Percentiles rank a stretch among this genome's conserved stretches.
Evolutionary conservation across 345 rosid genomes (phyloP).

Genomic region (Moricandia moricandioides): DNA sequence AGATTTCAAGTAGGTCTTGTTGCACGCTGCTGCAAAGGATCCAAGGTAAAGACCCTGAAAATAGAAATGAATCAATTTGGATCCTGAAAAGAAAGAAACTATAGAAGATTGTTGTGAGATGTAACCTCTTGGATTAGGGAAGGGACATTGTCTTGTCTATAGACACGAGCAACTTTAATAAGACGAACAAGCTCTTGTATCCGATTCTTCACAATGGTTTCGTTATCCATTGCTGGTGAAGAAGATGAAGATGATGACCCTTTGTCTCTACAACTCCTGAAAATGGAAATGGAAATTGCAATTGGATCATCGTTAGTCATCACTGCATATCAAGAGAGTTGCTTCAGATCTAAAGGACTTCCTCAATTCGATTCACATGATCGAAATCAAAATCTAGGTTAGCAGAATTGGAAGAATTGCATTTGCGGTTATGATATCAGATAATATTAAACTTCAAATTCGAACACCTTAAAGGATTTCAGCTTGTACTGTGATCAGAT

Average conservation of each 20-base stretch:
- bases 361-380: no score
- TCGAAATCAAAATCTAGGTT: no score
- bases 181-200: slow-evolving; percentile 49
- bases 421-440: neutral
- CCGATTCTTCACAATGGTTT: slow-evolving; percentile 39
- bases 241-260: slow-evolving; percentile 13
- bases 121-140: slow-evolving; percentile 54
- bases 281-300: neutral
- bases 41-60: slow-evolving; percentile 53
- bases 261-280: slow-evolving; percentile 30
- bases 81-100: no score
- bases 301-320: neutral
- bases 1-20: slow-evolving; percentile 41
- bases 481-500: no score
- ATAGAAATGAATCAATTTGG: no score
- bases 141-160: slow-evolving; percentile 48
- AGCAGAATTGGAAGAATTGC: no score
- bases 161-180: slow-evolving; percentile 37
- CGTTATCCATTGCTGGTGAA: slow-evolving; percentile 35
- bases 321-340: no score
- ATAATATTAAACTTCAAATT: neutral
- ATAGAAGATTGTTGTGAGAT: no score
- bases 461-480: no score
- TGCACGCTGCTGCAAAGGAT: slow-evolving; percentile 48
- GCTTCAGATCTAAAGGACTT: no score